Base-by-base conservation (phyloP, 2,329 filamentous ascomycete genomes). In the Diplodia mutila region DNA sequence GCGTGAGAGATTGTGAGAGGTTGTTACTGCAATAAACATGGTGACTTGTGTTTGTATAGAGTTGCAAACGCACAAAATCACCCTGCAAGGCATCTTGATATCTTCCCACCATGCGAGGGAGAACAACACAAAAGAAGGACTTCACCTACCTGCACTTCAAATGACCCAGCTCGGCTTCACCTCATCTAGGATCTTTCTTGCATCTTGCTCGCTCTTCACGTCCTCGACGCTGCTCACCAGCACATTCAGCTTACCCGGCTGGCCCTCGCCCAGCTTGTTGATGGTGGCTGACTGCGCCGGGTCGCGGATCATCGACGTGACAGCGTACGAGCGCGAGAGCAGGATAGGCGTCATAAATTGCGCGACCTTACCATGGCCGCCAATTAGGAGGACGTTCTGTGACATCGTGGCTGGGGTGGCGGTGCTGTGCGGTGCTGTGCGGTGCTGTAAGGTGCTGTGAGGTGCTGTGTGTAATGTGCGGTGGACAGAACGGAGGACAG, bases 351-450 rank as follows among this genome's bases (percentile, higher is more conserved):
- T 95, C 48, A 95, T 85, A 52, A 90, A 81, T 68, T 91, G 87
- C 71, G 91, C 87, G 69, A 95, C 80, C 77, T 93, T 92, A 80
- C 92, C 92, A 81, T 94, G 91, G 73, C 92, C 92, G 74, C 92
- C 92, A 70, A 95, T 86, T 71, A 95, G 80, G 69, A 94, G 88
- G 68, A 94, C 69, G 68, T 75, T 71, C 59, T 76, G 75, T 3
- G 75, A 68, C 77, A 78, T 79, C n/a, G 34, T 66, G 54, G 12
- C 34, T 23, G 5, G 39, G n/a, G 16, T 55, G 34, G 18, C 57
- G 39, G 21, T 42, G 1, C 9, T 52, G 39, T 21, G 18, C 8
- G n/a, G n/a, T n/a, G n/a, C n/a, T n/a, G n/a, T n/a, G n/a, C n/a
- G n/a, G n/a, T n/a, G n/a, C n/a, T n/a, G n/a, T n/a, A n/a, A n/a